Base-by-base conservation (phyloP, 805 yeast genomes). In the Pichia phayaonensis region DNA sequence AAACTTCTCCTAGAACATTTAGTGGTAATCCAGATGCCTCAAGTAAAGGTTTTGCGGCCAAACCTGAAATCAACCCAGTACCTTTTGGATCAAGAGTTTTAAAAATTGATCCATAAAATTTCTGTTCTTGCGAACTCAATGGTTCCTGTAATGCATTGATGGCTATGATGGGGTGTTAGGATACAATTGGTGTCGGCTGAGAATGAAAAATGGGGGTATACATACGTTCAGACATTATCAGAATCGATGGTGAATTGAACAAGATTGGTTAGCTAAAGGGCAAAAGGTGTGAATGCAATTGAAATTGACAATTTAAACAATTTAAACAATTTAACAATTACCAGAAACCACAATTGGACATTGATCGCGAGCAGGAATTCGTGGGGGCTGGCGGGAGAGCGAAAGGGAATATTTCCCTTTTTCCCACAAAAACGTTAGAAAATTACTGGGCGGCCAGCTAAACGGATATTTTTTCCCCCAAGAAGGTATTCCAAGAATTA, bases 1-100 rank as follows among this genome's bases (percentile, higher is more conserved):
- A 94, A 55, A 94, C 83, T 67, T 90, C 94, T 11, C 97, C 96
- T 36, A 94, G 73, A 29, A 78, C 70, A 18, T 82, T 73, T 4
- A 95, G 84, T 7, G 94, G 82, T 45, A 94, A 74, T 1, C 95
- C 95, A 3, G 95, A 83, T 52, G 85, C 86, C 59, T 90, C 96
- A 56, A 94, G 81, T 8, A 95, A 73, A 13, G 88, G 75, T 57
- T 94, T 80, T 13, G 96, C 87, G 40, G 83, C 81, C 39, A 85
- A 90, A 36, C 99, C 99, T 4, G 97, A 86, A 51, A 92, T 85
- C 29, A 84, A 75, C 6, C 96, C 96, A 43, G 84, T 69, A 43
- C 76, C 75, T 59, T 86, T 94, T 3, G 84, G 77, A 66, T 94
- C 99, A 59, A 92, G 74, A 43, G 84, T 74, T 54, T 78, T 78